Percentiles rank a stretch among this genome's conserved stretches.
phyloP scores from a whole-genome alignment of 257 asterid genomes.

The Gynochthodes officinalis region DNA sequence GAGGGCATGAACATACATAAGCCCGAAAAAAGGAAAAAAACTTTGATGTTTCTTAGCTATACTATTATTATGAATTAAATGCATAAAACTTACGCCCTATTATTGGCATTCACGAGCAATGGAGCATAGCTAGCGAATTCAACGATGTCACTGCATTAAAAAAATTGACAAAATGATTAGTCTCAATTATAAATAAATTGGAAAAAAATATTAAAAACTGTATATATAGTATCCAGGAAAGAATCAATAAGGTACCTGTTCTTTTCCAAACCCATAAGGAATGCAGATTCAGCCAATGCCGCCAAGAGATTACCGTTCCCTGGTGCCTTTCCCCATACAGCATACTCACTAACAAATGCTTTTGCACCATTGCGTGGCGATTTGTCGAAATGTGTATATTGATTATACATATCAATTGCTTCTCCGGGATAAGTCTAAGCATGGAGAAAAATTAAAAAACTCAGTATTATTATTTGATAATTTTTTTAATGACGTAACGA shows the following conservation, averaged over 20 bases:
- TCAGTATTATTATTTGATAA: no score
- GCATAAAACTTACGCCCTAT: conserved; percentile 52
- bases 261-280: conserved; percentile 77
- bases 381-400: conserved; percentile 42
- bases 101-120: conserved; percentile 63
- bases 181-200: no score
- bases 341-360: conserved; percentile 89
- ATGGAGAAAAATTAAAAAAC: conserved; percentile 15
- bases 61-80: no score
- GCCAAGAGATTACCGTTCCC: conserved; percentile 86
- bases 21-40: no score
- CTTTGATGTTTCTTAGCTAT: no score
- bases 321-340: conserved; percentile 75
- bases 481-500: no score
- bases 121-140: conserved; percentile 97
- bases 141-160: conserved; percentile 56
- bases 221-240: no score
- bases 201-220: no score
- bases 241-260: conserved; percentile 78
- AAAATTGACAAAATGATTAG: background rate
- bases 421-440: conserved; percentile 48
- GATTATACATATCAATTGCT: conserved; percentile 54
- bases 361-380: conserved; percentile 37
- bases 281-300: conserved; percentile 88
- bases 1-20: no score